Conservation (phyloP, 2,329 filamentous ascomycete species). For the Ceratocystis papillata region DNA sequence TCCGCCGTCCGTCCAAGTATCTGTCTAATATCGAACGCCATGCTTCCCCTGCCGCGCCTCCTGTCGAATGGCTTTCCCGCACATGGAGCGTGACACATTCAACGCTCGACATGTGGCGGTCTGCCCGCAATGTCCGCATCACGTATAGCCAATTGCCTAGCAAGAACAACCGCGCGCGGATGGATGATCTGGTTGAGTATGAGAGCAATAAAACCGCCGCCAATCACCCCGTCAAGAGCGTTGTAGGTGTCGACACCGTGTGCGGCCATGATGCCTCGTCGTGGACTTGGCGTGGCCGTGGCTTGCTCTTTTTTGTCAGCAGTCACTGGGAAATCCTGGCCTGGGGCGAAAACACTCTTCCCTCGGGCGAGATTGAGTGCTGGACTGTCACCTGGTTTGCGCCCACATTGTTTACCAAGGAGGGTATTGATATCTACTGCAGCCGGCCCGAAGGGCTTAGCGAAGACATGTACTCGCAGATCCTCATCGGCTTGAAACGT, state of each 20-base stretch:
- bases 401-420: slow-evolving; percentile 70
- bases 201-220: slow-evolving; percentile 41
- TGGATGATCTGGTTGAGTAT: slow-evolving; percentile 66
- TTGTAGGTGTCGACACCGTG: slow-evolving; percentile 54
- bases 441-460: slow-evolving; percentile 50
- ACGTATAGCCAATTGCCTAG: slow-evolving; percentile 52
- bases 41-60: slow-evolving; percentile 31
- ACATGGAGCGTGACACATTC: slow-evolving; percentile 68
- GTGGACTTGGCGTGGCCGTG: slow-evolving; percentile 72
- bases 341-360: slow-evolving; percentile 48
- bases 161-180: slow-evolving; percentile 35
- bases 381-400: slow-evolving; percentile 82
- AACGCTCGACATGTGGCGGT: slow-evolving; percentile 69
- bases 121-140: slow-evolving; percentile 68
- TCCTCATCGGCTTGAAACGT: slow-evolving; percentile 42
- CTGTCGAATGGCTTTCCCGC: slow-evolving; percentile 49
- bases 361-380: slow-evolving; percentile 38
- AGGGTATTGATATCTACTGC: slow-evolving; percentile 69
- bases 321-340: slow-evolving; percentile 75
- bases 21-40: slow-evolving; percentile 18
- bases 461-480: slow-evolving; percentile 43
- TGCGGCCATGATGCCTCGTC: slow-evolving; percentile 32
- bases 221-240: slow-evolving; percentile 43
- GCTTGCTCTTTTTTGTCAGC: slow-evolving; percentile 58
- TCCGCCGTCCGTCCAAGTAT: slow-evolving; percentile 19